These are phyloP conservation scores for Calocera cornea DNA, from an alignment of 768 basidiomycete genomes.

Conservation along the genomic window DNA sequence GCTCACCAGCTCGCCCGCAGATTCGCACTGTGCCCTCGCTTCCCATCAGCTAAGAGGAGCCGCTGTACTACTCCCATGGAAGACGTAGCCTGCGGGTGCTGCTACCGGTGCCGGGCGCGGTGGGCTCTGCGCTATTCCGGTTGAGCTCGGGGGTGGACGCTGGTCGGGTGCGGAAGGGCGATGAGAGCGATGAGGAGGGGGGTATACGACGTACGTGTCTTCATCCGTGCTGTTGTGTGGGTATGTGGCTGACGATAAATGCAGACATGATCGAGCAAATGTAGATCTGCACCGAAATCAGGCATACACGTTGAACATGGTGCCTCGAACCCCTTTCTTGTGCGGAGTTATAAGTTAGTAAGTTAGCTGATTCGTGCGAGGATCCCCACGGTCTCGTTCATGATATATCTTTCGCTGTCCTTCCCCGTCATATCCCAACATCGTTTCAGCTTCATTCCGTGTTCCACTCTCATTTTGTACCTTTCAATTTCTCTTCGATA, in stretches of 20 bases:
- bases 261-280: slow-evolving; percentile 1
- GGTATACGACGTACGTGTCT: neutral
- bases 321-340: neutral
- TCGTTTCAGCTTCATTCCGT: neutral
- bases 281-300: neutral
- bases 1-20: neutral
- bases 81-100: neutral
- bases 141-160: neutral
- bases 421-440: too few relatives aligned
- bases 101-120: neutral
- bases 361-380: too few relatives aligned
- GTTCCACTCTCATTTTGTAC: neutral
- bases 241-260: neutral
- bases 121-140: neutral
- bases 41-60: neutral
- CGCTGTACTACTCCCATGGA: neutral
- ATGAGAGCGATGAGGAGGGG: slow-evolving; percentile 2
- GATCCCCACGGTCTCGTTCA: neutral
- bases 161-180: neutral
- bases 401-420: neutral
- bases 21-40: neutral
- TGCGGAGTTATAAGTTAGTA: too few relatives aligned
- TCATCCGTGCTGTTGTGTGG: neutral
- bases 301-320: neutral
- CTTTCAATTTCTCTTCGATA: neutral